These are phyloP conservation scores for Aureobasidium sp. DNA, from an alignment of 2,329 filamentous ascomycete species.

Conservation along the genomic window DNA sequence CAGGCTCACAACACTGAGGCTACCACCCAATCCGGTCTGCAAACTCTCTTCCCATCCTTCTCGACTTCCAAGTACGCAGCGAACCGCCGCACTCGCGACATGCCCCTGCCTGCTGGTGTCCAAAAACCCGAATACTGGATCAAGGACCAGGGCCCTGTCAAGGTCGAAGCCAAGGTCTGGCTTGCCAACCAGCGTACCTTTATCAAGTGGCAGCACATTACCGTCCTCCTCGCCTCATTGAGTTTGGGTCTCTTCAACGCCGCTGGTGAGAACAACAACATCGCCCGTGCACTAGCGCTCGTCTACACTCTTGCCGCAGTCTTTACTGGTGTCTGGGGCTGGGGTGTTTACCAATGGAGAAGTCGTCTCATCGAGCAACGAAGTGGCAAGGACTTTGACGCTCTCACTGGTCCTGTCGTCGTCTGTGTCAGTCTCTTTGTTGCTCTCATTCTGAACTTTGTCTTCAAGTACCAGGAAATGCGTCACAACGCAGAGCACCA, in stretches of 20 bases:
- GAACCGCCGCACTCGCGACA: conserved; percentile 42
- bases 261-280: conserved; percentile 62
- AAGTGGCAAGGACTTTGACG: conserved; percentile 90
- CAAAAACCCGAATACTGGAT: conserved; percentile 77
- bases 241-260: conserved; percentile 84
- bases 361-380: conserved; percentile 72
- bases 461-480: conserved; percentile 51
- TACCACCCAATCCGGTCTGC: conserved; percentile 50
- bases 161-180: conserved; percentile 97
- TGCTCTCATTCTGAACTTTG: conserved; percentile 79
- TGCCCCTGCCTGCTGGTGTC: conserved; percentile 74
- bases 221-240: conserved; percentile 74
- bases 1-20: conserved; percentile 25
- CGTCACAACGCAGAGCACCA: neutral
- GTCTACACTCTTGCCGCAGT: conserved; percentile 74
- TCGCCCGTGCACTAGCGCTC: conserved; percentile 72
- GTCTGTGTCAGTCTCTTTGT: conserved; percentile 71
- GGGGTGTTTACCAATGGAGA: conserved; percentile 68
- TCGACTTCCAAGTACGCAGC: conserved; percentile 69
- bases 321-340: conserved; percentile 83
- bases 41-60: conserved; percentile 72
- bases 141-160: conserved; percentile 86
- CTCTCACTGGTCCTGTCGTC: conserved; percentile 72
- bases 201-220: conserved; percentile 97
- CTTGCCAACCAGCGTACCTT: conserved; percentile 97